Conservation (phyloP, 768 basidiomycete species). For the Rhodotorula paludigena region DNA sequence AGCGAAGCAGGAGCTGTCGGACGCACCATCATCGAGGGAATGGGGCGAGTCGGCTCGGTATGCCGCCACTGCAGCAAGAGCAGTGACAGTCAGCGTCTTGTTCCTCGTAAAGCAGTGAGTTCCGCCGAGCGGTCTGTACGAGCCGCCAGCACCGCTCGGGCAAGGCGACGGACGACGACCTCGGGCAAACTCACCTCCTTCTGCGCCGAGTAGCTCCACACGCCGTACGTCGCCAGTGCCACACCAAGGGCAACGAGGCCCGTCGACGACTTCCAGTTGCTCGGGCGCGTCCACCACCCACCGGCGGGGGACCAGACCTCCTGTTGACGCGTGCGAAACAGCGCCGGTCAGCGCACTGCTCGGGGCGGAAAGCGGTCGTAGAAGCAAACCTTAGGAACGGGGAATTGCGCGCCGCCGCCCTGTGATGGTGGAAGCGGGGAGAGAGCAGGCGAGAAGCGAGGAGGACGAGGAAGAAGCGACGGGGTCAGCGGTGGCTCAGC, state of each 20-base stretch:
- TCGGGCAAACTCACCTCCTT: conserved; percentile 61
- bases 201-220: conserved; percentile 69
- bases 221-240: conserved; percentile 59
- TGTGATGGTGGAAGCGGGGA: background rate
- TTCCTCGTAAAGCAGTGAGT: no score
- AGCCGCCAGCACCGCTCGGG: no score
- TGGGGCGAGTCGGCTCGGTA: conserved; percentile 60
- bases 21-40: conserved; percentile 74
- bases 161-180: background rate
- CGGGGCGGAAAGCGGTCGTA: background rate
- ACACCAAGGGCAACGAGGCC: conserved; percentile 67
- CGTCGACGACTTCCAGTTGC: conserved; percentile 85
- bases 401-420: conserved; percentile 59
- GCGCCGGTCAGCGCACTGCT: background rate
- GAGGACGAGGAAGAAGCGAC: background rate
- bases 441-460: background rate
- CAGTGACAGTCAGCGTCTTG: background rate
- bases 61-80: conserved; percentile 54
- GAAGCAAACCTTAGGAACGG: conserved; percentile 60
- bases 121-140: no score
- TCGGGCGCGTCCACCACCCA: conserved; percentile 91
- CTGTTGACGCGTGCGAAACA: conserved; percentile 49
- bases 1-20: background rate
- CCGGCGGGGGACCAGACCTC: conserved; percentile 92
- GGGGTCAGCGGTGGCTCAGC: background rate